Conservation (phyloP, 192 early-diverging fungal genomes). For the Obelidium mucronatum region DNA sequence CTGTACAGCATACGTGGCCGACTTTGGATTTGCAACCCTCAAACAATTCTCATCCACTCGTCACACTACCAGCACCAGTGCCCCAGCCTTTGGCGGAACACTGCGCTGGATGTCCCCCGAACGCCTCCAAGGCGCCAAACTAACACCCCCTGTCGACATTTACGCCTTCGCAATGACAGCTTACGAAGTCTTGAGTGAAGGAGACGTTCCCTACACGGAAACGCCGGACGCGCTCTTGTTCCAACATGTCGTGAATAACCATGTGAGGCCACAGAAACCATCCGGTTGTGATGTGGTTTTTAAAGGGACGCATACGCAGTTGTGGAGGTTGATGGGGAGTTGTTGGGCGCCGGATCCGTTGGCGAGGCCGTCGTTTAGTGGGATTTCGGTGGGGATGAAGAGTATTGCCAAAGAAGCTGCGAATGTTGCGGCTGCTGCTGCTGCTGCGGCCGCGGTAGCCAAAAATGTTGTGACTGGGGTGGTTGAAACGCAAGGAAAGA, state of each 20-base stretch:
- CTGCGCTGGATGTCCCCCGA: conserved; percentile 49
- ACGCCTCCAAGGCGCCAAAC: conserved; percentile 26
- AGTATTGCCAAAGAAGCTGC: not conserved
- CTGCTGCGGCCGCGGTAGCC: no score
- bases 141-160: conserved; percentile 35
- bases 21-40: conserved; percentile 46
- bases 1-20: conserved; percentile 33
- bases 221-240: conserved; percentile 34
- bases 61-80: not conserved
- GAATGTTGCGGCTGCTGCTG: not conserved
- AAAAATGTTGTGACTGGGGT: not conserved
- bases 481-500: not conserved
- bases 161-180: conserved; percentile 45
- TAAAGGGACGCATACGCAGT: no score
- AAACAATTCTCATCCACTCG: conserved; percentile 40
- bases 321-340: conserved; percentile 18
- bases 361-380: conserved; percentile 7
- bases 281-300: not conserved
- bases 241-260: conserved; percentile 30
- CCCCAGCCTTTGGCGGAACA: conserved; percentile 28
- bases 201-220: conserved; percentile 29
- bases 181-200: conserved; percentile 35
- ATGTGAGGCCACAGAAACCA: conserved; percentile 5
- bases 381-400: not conserved
- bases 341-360: conserved; percentile 38